A percentile compares a stretch with the other conserved stretches of the same genome.
Conservation (phyloP, 2,329 filamentous ascomycete species). For the Cladophialophora psammophila region DNA sequence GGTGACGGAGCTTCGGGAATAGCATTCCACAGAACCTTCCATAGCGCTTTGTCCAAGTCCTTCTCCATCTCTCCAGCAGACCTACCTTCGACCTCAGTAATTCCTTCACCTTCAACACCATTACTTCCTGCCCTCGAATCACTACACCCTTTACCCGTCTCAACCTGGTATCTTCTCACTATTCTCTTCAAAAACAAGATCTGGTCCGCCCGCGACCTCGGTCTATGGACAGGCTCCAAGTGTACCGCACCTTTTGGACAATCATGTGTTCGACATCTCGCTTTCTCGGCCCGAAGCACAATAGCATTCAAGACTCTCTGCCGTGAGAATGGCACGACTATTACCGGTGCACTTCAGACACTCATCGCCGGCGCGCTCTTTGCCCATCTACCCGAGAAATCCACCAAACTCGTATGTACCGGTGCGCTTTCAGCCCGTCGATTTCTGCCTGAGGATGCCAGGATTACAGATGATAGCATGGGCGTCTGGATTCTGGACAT, state of each 20-base stretch:
- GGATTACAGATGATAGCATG: slow-evolving; percentile 48
- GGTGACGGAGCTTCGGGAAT: slow-evolving; percentile 56
- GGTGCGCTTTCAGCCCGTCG: slow-evolving; percentile 51
- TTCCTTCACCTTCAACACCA: slow-evolving; percentile 44
- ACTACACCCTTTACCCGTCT: slow-evolving; percentile 20
- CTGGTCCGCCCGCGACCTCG: slow-evolving; percentile 39
- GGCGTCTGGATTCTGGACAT: slow-evolving; percentile 50
- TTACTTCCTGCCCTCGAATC: slow-evolving; percentile 43
- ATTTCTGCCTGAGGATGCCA: slow-evolving; percentile 45
- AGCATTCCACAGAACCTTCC: slow-evolving; percentile 58
- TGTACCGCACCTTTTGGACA: slow-evolving; percentile 43
- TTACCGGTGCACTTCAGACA: slow-evolving; percentile 52
- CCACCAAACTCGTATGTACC: slow-evolving; percentile 44
- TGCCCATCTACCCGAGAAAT: slow-evolving; percentile 43
- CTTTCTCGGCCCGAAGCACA: slow-evolving; percentile 44
- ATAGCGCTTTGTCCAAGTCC: slow-evolving; percentile 51
- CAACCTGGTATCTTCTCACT: slow-evolving; percentile 44
- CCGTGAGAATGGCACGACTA: slow-evolving; percentile 49
- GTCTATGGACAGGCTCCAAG: slow-evolving; percentile 49
- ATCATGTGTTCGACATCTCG: slow-evolving; percentile 13
- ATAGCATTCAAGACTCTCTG: slow-evolving; percentile 45
- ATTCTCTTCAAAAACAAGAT: slow-evolving; percentile 44
- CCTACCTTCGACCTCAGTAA: slow-evolving; percentile 38
- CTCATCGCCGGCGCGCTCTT: slow-evolving; percentile 51
- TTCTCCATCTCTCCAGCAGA: slow-evolving; percentile 40